phyloP scores from a whole-genome alignment of 768 basidiomycete genomes.

The Gyrodon lividus region DNA sequence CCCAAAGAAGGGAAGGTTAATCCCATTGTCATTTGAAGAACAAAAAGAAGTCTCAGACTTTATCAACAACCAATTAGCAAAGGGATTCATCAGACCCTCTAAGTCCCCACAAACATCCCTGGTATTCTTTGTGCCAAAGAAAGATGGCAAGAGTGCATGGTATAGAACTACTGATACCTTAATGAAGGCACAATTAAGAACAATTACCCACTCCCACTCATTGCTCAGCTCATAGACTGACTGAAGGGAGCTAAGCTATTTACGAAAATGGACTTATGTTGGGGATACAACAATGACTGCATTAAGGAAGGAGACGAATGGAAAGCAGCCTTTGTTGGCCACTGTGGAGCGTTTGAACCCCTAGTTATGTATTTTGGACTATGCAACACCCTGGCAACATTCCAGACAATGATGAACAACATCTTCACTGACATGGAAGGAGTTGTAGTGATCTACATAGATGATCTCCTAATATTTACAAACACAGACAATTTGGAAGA shows the following conservation, averaged over 20 bases:
- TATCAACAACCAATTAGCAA: background rate
- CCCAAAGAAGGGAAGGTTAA: too few relatives aligned
- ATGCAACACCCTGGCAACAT: slow-evolving; percentile 37
- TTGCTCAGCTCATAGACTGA: background rate
- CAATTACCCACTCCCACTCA: too few relatives aligned
- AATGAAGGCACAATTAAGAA: background rate
- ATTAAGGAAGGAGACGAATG: slow-evolving; percentile 42
- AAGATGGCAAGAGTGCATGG: background rate
- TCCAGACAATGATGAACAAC: slow-evolving; percentile 36
- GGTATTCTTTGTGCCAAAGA: too few relatives aligned
- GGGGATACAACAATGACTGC: too few relatives aligned
- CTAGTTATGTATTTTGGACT: slow-evolving; percentile 40
- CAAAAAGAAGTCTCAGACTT: background rate
- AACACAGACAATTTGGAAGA: slow-evolving; percentile 14
- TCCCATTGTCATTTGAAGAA: background rate
- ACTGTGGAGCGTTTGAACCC: slow-evolving; percentile 39
- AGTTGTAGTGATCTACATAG: slow-evolving; percentile 44
- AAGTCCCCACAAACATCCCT: background rate
- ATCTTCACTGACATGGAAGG: slow-evolving; percentile 35
- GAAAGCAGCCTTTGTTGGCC: slow-evolving; percentile 41
- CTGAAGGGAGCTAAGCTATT: background rate
- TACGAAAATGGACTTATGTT: slow-evolving; percentile 4
- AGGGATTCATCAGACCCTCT: too few relatives aligned
- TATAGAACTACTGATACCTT: background rate
- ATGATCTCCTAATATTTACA: slow-evolving; percentile 41